Percentiles rank a stretch among this genome's conserved stretches.
phyloP scores from a whole-genome alignment of 345 rosid genomes.

The Eucalyptus sp. region DNA sequence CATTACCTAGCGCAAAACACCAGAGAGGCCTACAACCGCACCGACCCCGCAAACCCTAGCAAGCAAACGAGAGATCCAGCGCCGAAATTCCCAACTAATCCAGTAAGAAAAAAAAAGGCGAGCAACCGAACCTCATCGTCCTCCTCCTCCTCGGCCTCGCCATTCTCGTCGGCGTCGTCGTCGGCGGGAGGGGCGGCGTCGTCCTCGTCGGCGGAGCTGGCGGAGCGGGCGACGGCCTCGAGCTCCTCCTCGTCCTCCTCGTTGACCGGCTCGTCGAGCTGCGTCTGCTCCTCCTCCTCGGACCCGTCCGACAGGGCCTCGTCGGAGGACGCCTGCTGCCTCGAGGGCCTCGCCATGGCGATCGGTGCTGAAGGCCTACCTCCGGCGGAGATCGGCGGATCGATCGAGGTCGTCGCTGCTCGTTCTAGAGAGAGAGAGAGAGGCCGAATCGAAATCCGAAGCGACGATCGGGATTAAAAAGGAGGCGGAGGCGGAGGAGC shows the following conservation, averaged over 20 bases:
- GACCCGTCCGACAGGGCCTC: conserved; percentile 49
- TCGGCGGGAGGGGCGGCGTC: conserved; percentile 3
- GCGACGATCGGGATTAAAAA: background rate
- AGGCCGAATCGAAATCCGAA: background rate
- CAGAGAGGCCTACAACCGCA: background rate
- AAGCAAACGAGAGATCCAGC: background rate
- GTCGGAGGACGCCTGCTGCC: conserved; percentile 48
- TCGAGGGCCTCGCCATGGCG: conserved; percentile 37
- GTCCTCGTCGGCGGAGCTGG: no score
- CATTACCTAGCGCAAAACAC: background rate
- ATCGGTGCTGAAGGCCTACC: background rate
- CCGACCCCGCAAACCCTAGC: background rate
- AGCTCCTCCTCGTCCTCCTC: conserved; percentile 97
- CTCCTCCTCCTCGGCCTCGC: conserved; percentile 4
- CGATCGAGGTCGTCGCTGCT: background rate
- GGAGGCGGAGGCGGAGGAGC: background rate
- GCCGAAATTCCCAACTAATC: background rate
- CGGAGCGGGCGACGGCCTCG: conserved; percentile 77
- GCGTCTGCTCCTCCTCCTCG: conserved; percentile 36
- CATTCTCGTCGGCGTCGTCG: conserved; percentile 20
- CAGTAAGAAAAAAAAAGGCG: background rate
- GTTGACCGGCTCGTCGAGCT: conserved; percentile 5
- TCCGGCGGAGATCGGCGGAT: background rate
- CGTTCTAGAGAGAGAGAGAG: background rate
- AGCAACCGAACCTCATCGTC: conserved; percentile 5